Evolutionary conservation across 2,329 filamentous ascomycete genomes (phyloP).

Genomic region (Verticillium alfalfae): DNA sequence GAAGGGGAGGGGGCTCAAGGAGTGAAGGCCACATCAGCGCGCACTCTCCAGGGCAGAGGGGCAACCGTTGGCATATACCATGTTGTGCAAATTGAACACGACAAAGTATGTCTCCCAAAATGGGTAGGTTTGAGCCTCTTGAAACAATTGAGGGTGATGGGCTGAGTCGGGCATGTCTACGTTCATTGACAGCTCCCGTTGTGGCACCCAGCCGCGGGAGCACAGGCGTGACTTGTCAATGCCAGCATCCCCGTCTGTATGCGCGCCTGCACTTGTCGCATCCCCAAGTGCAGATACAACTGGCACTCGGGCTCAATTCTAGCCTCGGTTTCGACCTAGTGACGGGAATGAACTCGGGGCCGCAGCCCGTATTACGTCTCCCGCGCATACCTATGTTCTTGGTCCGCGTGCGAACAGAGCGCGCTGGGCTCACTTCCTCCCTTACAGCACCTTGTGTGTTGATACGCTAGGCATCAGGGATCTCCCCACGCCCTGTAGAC

Average conservation of each 20-base stretch:
- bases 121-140: neutral
- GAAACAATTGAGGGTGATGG: neutral
- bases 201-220: neutral
- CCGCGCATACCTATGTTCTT: neutral
- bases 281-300: neutral
- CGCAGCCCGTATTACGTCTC: neutral
- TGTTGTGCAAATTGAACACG: neutral
- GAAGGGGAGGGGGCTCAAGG: neutral
- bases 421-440: neutral
- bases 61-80: neutral
- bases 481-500: neutral
- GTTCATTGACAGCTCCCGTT: neutral
- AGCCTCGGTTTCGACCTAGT: neutral
- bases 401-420: neutral
- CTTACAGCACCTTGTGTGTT: neutral
- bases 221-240: neutral
- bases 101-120: neutral
- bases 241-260: neutral
- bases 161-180: neutral
- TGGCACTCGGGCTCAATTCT: neutral
- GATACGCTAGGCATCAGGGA: neutral
- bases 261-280: neutral
- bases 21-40: slow-evolving; percentile 1
- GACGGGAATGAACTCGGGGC: neutral
- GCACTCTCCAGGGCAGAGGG: slow-evolving; percentile 10